phyloP scores from a whole-genome alignment of 495 filamentous ascomycete species.

The Penicillium coprophilum region DNA sequence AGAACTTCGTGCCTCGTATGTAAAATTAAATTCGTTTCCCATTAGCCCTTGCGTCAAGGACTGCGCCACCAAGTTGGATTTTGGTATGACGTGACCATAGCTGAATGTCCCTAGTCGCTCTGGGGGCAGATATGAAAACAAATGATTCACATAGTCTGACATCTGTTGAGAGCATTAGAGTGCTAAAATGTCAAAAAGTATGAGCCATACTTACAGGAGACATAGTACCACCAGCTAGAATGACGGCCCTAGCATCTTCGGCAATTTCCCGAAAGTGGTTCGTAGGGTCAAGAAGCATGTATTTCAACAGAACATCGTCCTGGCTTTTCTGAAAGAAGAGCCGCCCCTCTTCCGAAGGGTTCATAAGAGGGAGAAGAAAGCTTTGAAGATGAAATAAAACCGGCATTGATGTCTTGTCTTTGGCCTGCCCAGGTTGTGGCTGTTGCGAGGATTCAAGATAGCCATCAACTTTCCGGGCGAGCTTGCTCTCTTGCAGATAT shows the following conservation, averaged over 20 bases:
- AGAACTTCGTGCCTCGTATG: constrained; percentile 69
- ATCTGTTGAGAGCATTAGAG: constrained; percentile 50
- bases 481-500: constrained; percentile 88
- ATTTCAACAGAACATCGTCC: constrained; percentile 65
- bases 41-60: constrained; percentile 54
- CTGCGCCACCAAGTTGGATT: constrained; percentile 74
- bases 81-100: constrained; percentile 91
- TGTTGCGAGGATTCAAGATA: constrained; percentile 66
- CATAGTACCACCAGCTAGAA: constrained; percentile 96
- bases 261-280: constrained; percentile 89
- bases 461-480: constrained; percentile 91
- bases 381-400: constrained; percentile 80
- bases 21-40: constrained; percentile 77
- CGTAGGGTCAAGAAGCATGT: constrained; percentile 91
- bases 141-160: constrained; percentile 77
- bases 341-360: constrained; percentile 81
- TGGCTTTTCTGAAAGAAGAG: constrained; percentile 71
- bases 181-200: not conserved
- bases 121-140: constrained; percentile 73
- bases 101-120: constrained; percentile 74
- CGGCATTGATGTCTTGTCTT: constrained; percentile 55
- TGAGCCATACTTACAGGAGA: constrained; percentile 59
- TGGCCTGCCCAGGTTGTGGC: constrained; percentile 27
- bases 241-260: constrained; percentile 80
- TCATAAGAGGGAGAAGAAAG: constrained; percentile 81